A percentile compares a stretch with the other conserved stretches of the same genome.
These are phyloP conservation scores for Trichophaea hybrida DNA, from an alignment of 2,329 filamentous ascomycete genomes.

Conservation along the genomic window DNA sequence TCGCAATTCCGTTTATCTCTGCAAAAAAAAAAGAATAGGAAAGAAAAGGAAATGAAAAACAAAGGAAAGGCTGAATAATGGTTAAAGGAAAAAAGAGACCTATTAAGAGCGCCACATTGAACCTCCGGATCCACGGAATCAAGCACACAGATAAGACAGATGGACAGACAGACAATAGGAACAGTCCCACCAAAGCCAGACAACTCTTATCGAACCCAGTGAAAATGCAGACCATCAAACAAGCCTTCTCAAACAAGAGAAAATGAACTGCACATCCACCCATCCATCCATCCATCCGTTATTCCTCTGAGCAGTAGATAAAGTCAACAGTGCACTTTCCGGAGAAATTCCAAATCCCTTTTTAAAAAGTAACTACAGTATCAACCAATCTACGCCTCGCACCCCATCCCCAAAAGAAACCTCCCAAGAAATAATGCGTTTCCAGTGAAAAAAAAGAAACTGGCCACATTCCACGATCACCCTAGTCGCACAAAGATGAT, in stretches of 20 bases:
- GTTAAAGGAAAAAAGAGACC: not conserved
- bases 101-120: not conserved
- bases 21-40: not conserved
- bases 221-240: too few relatives aligned
- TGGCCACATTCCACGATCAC: not conserved
- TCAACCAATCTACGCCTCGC: conserved; percentile 1
- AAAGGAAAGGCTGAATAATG: not conserved
- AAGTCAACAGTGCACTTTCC: not conserved
- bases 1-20: not conserved
- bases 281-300: not conserved
- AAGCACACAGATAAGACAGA: not conserved
- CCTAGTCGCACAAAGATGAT: not conserved
- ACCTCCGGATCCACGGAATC: not conserved
- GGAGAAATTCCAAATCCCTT: not conserved
- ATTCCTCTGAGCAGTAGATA: not conserved
- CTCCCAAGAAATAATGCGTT: not conserved
- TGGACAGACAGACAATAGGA: not conserved
- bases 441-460: not conserved
- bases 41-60: not conserved
- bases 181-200: not conserved
- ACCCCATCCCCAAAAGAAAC: not conserved
- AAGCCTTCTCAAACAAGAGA: too few relatives aligned
- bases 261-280: not conserved
- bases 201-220: not conserved
- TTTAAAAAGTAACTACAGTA: not conserved